Percentiles rank a stretch among this genome's conserved stretches.
Evolutionary conservation across 2,329 filamentous ascomycete species (phyloP).

Genomic region (Fusarium musae): DNA sequence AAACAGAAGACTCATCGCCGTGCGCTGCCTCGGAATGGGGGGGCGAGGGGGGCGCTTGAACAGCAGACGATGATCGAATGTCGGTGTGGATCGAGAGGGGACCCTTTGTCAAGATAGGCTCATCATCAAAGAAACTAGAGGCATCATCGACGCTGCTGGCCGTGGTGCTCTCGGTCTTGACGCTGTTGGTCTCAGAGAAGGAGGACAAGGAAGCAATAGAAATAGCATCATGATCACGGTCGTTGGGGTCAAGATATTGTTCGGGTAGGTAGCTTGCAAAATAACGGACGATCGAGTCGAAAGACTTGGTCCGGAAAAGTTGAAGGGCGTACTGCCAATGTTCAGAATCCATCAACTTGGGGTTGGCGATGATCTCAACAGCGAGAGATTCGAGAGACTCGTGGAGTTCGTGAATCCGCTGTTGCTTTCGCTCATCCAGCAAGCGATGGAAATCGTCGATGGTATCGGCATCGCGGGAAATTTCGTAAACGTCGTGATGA

Average conservation of each 20-base stretch:
- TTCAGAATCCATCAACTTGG: slow-evolving; percentile 65
- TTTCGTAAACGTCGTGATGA: slow-evolving; percentile 70
- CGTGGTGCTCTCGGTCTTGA: slow-evolving; percentile 52
- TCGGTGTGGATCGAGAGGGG: slow-evolving; percentile 49
- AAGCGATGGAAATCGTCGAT: slow-evolving; percentile 65
- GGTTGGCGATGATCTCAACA: slow-evolving; percentile 71
- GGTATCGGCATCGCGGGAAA: slow-evolving; percentile 62
- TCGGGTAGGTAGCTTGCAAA: slow-evolving; percentile 69
- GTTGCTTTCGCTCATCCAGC: slow-evolving; percentile 63
- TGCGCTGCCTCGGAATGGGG: slow-evolving; percentile 63
- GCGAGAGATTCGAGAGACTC: slow-evolving; percentile 66
- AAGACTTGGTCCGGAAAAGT: slow-evolving; percentile 67
- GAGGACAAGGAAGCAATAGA: slow-evolving; percentile 51
- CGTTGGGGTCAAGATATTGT: slow-evolving; percentile 58
- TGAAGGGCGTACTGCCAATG: slow-evolving; percentile 70
- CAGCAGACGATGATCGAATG: slow-evolving; percentile 31
- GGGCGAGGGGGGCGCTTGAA: slow-evolving; percentile 49
- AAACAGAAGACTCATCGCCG: slow-evolving; percentile 55
- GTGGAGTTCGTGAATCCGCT: slow-evolving; percentile 66
- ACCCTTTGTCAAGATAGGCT: slow-evolving; percentile 58
- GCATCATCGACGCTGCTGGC: slow-evolving; percentile 54
- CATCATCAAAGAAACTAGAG: slow-evolving; percentile 57
- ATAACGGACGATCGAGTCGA: slow-evolving; percentile 69
- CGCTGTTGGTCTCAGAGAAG: slow-evolving; percentile 53
- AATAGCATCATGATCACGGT: slow-evolving; percentile 44